phyloP scores from a whole-genome alignment of 768 basidiomycete genomes.

The Tephrocybe sp. region DNA sequence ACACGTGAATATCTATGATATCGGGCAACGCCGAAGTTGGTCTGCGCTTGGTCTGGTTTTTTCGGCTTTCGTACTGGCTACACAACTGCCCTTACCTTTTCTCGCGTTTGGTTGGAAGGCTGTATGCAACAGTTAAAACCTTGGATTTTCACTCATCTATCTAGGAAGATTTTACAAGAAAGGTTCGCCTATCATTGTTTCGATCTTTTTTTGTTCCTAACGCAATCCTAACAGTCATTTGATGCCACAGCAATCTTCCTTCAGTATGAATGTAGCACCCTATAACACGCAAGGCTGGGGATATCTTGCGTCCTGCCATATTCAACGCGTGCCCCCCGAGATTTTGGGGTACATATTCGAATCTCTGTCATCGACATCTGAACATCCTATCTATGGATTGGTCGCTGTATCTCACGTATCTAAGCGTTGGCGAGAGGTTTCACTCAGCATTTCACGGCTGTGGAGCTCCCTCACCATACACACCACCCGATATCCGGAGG shows the following conservation, averaged over 20 bases:
- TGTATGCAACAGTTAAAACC: no score
- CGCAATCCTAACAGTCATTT: no score
- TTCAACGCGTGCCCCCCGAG: neutral
- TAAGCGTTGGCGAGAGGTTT: constrained; percentile 3
- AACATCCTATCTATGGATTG: neutral
- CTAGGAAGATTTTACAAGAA: no score
- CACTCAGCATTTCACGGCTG: neutral
- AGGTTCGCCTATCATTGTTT: no score
- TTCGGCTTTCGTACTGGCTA: no score
- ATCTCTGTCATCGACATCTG: neutral
- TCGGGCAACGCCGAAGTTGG: no score
- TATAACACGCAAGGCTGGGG: neutral
- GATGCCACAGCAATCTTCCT: neutral
- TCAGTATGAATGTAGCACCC: neutral
- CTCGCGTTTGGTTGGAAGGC: no score
- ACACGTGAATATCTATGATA: no score
- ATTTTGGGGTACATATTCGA: neutral
- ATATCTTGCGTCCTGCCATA: neutral
- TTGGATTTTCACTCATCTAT: no score
- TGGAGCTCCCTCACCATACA: constrained; percentile 9
- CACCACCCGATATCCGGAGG: constrained; percentile 3
- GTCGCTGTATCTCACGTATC: constrained; percentile 9
- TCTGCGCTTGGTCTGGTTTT: no score
- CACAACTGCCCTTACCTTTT: no score
- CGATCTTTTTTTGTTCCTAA: no score